Evolutionary conservation across 169 alveolate genomes (phyloP).

Genomic region (Eimeria acervulina): DNA sequence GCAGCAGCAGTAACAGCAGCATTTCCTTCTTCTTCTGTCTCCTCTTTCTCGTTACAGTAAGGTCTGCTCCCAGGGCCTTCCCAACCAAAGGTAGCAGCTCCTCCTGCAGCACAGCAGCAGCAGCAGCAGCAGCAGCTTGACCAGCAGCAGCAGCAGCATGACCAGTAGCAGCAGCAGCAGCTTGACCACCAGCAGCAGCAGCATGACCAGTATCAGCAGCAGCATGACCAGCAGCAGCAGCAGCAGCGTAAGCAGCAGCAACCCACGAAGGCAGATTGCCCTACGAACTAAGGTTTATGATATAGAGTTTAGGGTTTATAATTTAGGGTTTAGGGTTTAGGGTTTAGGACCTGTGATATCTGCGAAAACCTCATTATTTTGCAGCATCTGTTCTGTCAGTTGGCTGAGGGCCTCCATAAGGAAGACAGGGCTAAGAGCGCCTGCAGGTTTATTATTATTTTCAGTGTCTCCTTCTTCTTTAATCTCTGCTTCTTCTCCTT

Average conservation of each 20-base stretch:
- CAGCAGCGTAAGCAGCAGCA: no score
- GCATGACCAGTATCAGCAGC: no score
- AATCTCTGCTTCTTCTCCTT: not conserved
- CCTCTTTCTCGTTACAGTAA: constrained; percentile 14
- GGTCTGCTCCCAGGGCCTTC: constrained; percentile 65
- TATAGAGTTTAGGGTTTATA: no score
- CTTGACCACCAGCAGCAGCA: no score
- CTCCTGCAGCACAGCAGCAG: constrained; percentile 28
- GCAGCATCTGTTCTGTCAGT: not conserved
- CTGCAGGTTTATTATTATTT: not conserved
- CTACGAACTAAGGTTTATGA: no score
- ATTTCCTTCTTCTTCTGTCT: not conserved
- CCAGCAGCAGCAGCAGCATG: no score
- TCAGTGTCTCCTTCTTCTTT: not conserved
- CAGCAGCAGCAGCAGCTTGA: not conserved
- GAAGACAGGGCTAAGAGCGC: constrained; percentile 23
- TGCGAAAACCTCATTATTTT: constrained; percentile 31
- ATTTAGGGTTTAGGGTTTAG: not conserved
- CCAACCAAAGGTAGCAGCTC: constrained; percentile 71
- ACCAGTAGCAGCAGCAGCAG: no score
- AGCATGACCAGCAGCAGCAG: no score
- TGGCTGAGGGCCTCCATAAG: constrained; percentile 61
- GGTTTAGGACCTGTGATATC: constrained; percentile 51
- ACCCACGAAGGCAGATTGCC: no score
- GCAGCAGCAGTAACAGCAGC: not conserved